phyloP scores from a whole-genome alignment of 768 basidiomycete species.

The Dentipellis fragilis region DNA sequence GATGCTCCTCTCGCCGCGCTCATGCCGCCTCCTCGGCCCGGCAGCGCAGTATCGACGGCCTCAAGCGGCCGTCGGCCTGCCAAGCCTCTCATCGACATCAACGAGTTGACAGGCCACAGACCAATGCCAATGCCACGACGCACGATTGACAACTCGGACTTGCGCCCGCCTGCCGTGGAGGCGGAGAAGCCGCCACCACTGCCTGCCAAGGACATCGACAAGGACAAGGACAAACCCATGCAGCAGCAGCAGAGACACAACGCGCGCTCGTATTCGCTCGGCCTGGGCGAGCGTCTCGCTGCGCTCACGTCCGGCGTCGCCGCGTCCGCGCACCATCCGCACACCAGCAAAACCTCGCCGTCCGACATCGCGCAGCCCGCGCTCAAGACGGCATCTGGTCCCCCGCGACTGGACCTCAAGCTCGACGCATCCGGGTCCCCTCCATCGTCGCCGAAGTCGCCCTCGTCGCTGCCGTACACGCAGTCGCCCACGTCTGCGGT shows the following conservation, averaged over 20 bases:
- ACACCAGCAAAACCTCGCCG: neutral
- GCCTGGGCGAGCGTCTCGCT: slow-evolving; percentile 9
- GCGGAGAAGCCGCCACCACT: neutral
- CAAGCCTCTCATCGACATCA: slow-evolving; percentile 35
- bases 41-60: slow-evolving; percentile 35
- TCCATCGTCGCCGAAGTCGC: slow-evolving; percentile 13
- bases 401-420: neutral
- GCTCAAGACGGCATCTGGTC: neutral
- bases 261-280: slow-evolving; percentile 8
- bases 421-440: neutral
- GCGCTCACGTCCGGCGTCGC: slow-evolving; percentile 6
- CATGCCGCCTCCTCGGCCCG: slow-evolving; percentile 54
- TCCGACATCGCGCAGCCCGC: neutral
- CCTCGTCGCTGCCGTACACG: slow-evolving; percentile 14
- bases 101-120: slow-evolving; percentile 1
- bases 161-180: slow-evolving; percentile 1
- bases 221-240: neutral
- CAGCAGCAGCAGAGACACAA: neutral
- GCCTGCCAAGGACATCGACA: neutral
- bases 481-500: slow-evolving; percentile 13
- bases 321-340: neutral
- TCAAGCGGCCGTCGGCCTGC: slow-evolving; percentile 23
- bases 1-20: slow-evolving; percentile 57
- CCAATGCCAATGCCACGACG: neutral
- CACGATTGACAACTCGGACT: neutral